These are phyloP conservation scores for Panellus pusillus DNA, from an alignment of 768 basidiomycete genomes.

Conservation along the genomic window DNA sequence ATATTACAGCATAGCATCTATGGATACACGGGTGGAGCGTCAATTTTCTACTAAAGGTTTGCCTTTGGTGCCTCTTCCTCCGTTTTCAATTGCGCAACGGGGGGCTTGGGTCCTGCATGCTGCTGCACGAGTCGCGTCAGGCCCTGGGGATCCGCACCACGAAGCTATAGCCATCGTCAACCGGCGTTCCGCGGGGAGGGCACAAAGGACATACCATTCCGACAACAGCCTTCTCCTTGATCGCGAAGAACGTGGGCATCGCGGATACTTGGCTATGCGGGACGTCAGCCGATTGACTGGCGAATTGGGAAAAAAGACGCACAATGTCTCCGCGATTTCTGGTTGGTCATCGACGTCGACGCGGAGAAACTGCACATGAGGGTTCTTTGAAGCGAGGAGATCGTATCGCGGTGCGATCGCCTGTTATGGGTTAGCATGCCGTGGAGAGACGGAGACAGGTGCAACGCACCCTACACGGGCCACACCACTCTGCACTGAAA, in stretches of 20 bases:
- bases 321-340: conserved; percentile 15
- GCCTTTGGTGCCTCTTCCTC: too few relatives aligned
- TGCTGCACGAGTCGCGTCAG: conserved; percentile 17
- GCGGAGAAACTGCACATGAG: conserved; percentile 23
- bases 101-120: conserved; percentile 16
- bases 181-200: neutral
- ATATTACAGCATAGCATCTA: too few relatives aligned
- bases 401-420: conserved; percentile 22
- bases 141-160: conserved; percentile 22
- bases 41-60: too few relatives aligned
- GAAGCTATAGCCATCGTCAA: conserved; percentile 13
- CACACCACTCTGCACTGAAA: conserved; percentile 24
- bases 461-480: conserved; percentile 21
- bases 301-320: neutral
- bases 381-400: conserved; percentile 20
- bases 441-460: neutral
- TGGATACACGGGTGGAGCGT: too few relatives aligned
- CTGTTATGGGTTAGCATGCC: neutral
- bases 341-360: conserved; percentile 23
- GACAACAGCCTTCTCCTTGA: conserved; percentile 18
- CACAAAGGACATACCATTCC: conserved; percentile 12
- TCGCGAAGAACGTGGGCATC: conserved; percentile 25
- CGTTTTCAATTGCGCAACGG: neutral
- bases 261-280: conserved; percentile 15
- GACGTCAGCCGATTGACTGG: neutral